Evolutionary conservation across 2,329 filamentous ascomycete species (phyloP).

Genomic region (Xylariaceae sp.): DNA sequence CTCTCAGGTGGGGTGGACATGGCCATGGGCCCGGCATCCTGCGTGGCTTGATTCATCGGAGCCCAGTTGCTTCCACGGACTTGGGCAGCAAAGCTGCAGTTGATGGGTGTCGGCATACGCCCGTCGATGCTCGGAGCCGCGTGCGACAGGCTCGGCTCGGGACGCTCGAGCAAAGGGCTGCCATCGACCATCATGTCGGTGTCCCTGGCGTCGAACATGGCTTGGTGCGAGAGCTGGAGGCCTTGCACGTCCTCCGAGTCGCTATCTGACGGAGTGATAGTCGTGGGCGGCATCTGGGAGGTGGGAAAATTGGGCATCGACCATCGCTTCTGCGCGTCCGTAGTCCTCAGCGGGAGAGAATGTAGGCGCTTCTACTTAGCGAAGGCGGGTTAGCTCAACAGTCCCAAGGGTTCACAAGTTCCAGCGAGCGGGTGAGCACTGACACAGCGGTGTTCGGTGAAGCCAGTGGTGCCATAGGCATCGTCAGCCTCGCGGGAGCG

Average conservation of each 20-base stretch:
- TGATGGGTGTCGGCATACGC: slow-evolving; percentile 53
- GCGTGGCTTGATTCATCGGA: slow-evolving; percentile 25
- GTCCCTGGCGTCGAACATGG: slow-evolving; percentile 33
- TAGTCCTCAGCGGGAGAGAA: slow-evolving; percentile 42
- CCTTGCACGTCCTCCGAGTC: slow-evolving; percentile 29
- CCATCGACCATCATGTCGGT: slow-evolving; percentile 45
- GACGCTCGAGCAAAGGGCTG: slow-evolving; percentile 15
- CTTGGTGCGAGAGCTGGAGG: slow-evolving; percentile 15
- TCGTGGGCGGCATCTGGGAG: slow-evolving; percentile 22
- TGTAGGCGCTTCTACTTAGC: slow-evolving; percentile 45
- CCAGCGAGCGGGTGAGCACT: too few species aligned
- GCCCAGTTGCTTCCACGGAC: slow-evolving; percentile 45
- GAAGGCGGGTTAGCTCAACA: slow-evolving; percentile 7
- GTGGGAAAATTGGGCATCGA: slow-evolving; percentile 20
- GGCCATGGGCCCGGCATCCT: slow-evolving; percentile 20
- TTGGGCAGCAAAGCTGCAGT: slow-evolving; percentile 49
- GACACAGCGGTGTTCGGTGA: slow-evolving; percentile 27
- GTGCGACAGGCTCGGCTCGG: slow-evolving; percentile 25
- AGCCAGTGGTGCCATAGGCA: slow-evolving; percentile 16
- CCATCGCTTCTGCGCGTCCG: slow-evolving; percentile 32
- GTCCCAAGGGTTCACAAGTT: too few species aligned
- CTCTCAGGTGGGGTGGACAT: slow-evolving; percentile 33
- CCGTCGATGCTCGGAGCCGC: slow-evolving; percentile 29
- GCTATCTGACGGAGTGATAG: slow-evolving; percentile 33
- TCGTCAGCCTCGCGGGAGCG: slow-evolving; percentile 15